phyloP scores from a whole-genome alignment of 2,329 filamentous ascomycete genomes.

The Zelopaecilomyces penicillatus region DNA sequence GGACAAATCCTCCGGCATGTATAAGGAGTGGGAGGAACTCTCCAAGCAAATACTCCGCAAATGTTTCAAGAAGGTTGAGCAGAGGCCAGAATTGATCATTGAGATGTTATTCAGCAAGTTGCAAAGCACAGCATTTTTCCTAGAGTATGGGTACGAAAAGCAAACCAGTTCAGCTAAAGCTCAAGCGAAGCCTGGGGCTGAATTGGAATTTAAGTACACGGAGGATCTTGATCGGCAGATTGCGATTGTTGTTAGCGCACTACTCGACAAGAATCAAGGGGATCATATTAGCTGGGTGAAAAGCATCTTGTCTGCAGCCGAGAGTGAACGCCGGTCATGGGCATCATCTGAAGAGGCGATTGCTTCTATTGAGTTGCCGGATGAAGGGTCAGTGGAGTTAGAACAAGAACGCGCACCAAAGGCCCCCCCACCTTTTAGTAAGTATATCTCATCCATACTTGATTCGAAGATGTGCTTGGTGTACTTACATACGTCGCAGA shows the following conservation, averaged over 20 bases:
- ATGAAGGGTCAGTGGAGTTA: conserved; percentile 24
- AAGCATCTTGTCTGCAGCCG: conserved; percentile 57
- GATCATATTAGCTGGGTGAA: conserved; percentile 79
- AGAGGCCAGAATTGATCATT: conserved; percentile 75
- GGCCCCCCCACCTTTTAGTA: conserved; percentile 25
- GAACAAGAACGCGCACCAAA: conserved; percentile 18
- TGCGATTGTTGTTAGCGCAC: conserved; percentile 66
- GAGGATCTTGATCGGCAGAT: conserved; percentile 64
- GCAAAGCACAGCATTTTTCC: conserved; percentile 69
- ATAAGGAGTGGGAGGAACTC: conserved; percentile 86
- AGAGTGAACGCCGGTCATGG: conserved; percentile 69
- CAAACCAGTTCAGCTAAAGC: conserved; percentile 58
- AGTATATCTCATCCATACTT: conserved; percentile 10
- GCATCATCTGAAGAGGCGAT: conserved; percentile 60
- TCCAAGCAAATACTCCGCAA: conserved; percentile 75
- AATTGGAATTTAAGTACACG: conserved; percentile 71
- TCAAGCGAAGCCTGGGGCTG: conserved; percentile 63
- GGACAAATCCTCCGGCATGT: conserved; percentile 56
- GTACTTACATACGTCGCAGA: conserved; percentile 32
- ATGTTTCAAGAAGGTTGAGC: conserved; percentile 74
- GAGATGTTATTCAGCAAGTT: conserved; percentile 96
- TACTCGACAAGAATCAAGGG: conserved; percentile 71
- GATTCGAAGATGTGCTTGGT: background rate
- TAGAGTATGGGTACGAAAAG: conserved; percentile 85
- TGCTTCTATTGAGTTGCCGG: conserved; percentile 26